Evolutionary conservation across 169 alveolate species (phyloP).

Genomic region (Cryptosporidium meleagridis): DNA sequence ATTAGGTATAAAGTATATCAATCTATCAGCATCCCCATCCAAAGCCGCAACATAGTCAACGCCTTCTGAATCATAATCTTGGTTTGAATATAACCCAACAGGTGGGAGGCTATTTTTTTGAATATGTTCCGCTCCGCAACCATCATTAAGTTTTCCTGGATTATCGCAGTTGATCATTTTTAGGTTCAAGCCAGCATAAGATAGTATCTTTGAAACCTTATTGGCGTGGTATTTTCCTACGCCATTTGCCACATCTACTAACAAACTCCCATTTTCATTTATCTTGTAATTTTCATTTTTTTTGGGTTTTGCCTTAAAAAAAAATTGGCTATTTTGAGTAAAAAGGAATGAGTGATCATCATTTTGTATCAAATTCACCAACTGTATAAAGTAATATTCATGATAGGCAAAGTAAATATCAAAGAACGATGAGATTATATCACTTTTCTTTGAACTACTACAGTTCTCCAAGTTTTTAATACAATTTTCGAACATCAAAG

Average conservation of each 20-base stretch:
- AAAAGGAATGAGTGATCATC: neutral
- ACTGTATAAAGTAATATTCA: conserved; percentile 29
- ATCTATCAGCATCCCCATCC: conserved; percentile 93
- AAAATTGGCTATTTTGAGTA: neutral
- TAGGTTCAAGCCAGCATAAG: conserved; percentile 49
- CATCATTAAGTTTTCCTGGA: conserved; percentile 80
- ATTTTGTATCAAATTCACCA: neutral
- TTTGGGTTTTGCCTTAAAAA: neutral
- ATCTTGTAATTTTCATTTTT: conserved; percentile 11
- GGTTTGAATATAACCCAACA: conserved; percentile 44
- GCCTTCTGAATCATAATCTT: conserved; percentile 3
- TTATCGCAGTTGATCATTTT: conserved; percentile 75
- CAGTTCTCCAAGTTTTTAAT: neutral
- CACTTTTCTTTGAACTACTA: neutral
- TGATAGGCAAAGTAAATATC: conserved; percentile 33
- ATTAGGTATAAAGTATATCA: conserved; percentile 81
- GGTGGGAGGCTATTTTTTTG: conserved; percentile 85
- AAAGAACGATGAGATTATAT: neutral
- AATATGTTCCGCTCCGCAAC: conserved; percentile 91
- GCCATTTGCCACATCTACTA: conserved; percentile 84
- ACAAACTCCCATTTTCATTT: conserved; percentile 71
- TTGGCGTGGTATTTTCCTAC: conserved; percentile 81
- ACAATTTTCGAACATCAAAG: neutral
- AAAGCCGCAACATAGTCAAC: conserved; percentile 76
- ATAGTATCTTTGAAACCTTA: conserved; percentile 45